phyloP scores from a whole-genome alignment of 2,329 filamentous ascomycete genomes.

The Pseudogymnoascus sp. region DNA sequence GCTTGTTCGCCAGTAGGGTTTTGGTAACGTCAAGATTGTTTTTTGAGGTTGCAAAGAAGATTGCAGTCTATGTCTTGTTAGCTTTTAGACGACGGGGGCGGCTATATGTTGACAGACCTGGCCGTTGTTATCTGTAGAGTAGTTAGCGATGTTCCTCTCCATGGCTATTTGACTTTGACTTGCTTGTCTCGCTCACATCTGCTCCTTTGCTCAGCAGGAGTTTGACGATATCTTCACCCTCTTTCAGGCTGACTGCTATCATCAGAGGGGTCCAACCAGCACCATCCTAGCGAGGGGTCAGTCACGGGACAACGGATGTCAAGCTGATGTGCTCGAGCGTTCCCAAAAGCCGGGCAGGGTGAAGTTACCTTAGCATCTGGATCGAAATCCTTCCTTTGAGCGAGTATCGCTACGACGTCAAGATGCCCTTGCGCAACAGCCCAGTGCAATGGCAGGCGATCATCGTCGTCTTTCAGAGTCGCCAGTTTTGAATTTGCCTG shows the following conservation, averaged over 20 bases:
- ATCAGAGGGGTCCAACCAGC: slow-evolving; percentile 78
- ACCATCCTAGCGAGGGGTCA: slow-evolving; percentile 46
- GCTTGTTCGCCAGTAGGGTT: slow-evolving; percentile 62
- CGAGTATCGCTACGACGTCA: slow-evolving; percentile 64
- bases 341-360: not conserved
- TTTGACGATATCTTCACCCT: slow-evolving; percentile 59
- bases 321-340: not conserved
- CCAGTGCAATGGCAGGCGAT: slow-evolving; percentile 89
- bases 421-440: slow-evolving; percentile 75
- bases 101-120: slow-evolving; percentile 38
- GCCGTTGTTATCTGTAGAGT: slow-evolving; percentile 48
- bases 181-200: slow-evolving; percentile 66
- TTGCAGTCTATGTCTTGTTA: slow-evolving; percentile 52
- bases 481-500: slow-evolving; percentile 75
- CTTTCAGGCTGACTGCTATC: slow-evolving; percentile 69
- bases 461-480: slow-evolving; percentile 67
- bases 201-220: slow-evolving; percentile 61
- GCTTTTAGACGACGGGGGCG: not conserved
- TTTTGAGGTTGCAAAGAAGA: slow-evolving; percentile 91
- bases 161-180: slow-evolving; percentile 16
- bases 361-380: slow-evolving; percentile 64
- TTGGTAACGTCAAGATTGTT: slow-evolving; percentile 74
- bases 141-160: not conserved
- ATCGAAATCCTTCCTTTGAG: slow-evolving; percentile 66
- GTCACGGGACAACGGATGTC: not conserved